Evolutionary conservation across 768 basidiomycete genomes (phyloP), one percentile per base, ranked within the genome.

Genomic region (Obba rivulosa): DNA sequence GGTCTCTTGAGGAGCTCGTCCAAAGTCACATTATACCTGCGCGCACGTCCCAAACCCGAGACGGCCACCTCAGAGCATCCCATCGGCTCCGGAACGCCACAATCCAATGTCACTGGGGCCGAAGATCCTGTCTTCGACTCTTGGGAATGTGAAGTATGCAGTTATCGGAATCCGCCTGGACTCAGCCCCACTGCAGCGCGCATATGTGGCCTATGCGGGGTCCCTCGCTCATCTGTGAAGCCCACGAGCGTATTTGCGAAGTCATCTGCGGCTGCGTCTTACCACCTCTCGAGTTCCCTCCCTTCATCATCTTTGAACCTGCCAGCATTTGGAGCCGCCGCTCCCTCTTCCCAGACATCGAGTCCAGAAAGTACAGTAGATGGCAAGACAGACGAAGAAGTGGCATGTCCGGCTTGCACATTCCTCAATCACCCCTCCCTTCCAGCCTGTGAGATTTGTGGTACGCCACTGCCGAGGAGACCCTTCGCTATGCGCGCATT

Each of bases 131-230:
- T 21, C 1, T 74, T 70, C 44, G 77, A 75, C 49, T 80, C 70
- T 50, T 94, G 92, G 92, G 76, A 84, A 62, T 97, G 94, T 58
- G 78, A 81, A 34, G 85, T 97, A n/a, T 98, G 94, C 64, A 87
- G 79, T 24, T 85, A 83, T 60, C 78, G 78, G 24, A 96, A 95
- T 65, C 78, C 85, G 2, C 83, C 85, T 25, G 86, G 86, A 1
- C 71, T 81, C 28, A 87, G 84, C 62, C 83, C 84, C 16, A 70
- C 79, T 2, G 79, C 80, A 17, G 76, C 85, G 2, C 74, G 72
- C n/a, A 71, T 83, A 59, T 96, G 93, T 61, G 72, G 70, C 7
- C 73, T 96, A 13, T 97, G 93, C 57, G 93, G 93, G 2, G 85
- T 94, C 18, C 80, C 85, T 17, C 75, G 83, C 46, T 41, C 63